Evolutionary conservation across 176 grass and related monocot species (phyloP), one percentile per base, ranked within the genome.

Genomic region (Dactylis glomerata): DNA sequence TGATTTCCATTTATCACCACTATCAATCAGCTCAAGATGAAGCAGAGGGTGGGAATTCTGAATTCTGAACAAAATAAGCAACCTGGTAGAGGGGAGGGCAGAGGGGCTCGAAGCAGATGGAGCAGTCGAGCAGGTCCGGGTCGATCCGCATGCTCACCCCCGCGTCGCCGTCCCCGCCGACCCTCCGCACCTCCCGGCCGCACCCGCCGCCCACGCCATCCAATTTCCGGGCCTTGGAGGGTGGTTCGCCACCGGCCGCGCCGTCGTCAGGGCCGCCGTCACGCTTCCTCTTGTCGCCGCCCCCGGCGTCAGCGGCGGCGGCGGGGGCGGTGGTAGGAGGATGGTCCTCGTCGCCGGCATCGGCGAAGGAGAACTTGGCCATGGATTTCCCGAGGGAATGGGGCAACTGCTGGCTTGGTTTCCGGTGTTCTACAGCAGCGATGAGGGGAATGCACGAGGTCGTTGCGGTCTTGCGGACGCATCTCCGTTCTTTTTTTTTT

Each of bases 31-130:
- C 64, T 68, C 7, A 23, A 4, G 50, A 6, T 52, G 50, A 19
- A 20, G 0, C 0, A 57, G 17, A n/a, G 20, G 20, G 52, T 24
- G 24, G 19, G 6, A 82, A 46, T 28, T 27, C 58, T 4, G 1
- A 32, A 7, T 26, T 76, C 3, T 70, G 57, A 10, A 2, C 0
- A 70, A 12, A 5, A 4, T 24, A 12, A 15, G 46, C 12, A 49
- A 64, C 94, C 94, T 97, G 94, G 76, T 89, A 91, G 20, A 97
- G 90, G 6, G 94, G 94, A 44, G 92, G 86, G 27, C 73, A 40
- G 50, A 97, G 81, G 50, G 89, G 81, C 55, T 94, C 78, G 78
- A 87, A 94, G 90, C 88, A 97, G 76, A 94, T 87, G 85, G 90
- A 86, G 88, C 92, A 97, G 41, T 94, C 92, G 0, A 97, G 92